Evolutionary conservation across 345 rosid genomes (phyloP).

Genomic region (Citrus reticulata): DNA sequence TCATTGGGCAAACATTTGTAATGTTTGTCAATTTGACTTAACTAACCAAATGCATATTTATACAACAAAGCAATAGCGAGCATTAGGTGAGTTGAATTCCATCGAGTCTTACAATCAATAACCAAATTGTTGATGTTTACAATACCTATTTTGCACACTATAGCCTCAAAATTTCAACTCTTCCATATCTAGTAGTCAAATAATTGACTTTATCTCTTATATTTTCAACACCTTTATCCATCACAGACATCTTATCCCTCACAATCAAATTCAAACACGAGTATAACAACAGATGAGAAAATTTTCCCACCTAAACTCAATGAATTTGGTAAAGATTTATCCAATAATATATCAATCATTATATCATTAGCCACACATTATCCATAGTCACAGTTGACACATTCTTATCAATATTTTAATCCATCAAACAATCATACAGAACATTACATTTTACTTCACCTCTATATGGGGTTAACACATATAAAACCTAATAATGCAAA

Average conservation of each 20-base stretch:
- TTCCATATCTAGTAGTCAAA: accelerated
- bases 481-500: background rate
- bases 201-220: background rate
- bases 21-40: background rate
- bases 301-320: background rate
- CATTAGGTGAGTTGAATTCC: background rate
- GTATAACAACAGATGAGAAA: background rate
- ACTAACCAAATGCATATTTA: background rate
- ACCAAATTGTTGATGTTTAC: background rate
- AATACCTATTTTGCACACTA: background rate
- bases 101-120: background rate
- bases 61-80: background rate
- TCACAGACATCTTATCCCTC: background rate
- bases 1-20: background rate
- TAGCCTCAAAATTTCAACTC: background rate
- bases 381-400: background rate
- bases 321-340: background rate
- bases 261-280: background rate
- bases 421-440: background rate
- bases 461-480: background rate
- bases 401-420: background rate
- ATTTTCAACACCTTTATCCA: background rate
- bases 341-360: background rate
- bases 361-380: background rate
- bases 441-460: background rate